These are phyloP conservation scores for Salvia sclarea DNA, from an alignment of 305 asterid genomes.

Conservation along the genomic window DNA sequence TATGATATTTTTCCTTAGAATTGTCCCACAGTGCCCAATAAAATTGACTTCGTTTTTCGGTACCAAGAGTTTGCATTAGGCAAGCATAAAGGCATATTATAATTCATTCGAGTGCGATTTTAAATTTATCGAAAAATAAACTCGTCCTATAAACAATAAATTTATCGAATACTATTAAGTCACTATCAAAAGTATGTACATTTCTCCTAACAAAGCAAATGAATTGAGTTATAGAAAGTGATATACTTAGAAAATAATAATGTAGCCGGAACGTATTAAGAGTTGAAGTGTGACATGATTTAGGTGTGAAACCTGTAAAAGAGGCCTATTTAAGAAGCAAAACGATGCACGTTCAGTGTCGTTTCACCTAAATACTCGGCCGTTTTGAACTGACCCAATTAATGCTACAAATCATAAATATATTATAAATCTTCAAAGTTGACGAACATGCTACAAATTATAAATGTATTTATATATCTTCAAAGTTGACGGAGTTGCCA, in stretches of 20 bases:
- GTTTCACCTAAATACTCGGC: conserved; percentile 9
- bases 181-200: neutral
- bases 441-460: neutral
- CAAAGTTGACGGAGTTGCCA: neutral
- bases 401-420: neutral
- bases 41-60: no score
- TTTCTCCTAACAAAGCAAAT: no score
- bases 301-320: conserved; percentile 6
- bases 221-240: neutral
- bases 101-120: no score
- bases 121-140: no score
- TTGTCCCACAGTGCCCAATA: no score
- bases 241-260: neutral
- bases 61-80: no score
- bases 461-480: neutral
- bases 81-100: no score
- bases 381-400: neutral
- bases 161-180: neutral
- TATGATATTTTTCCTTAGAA: no score
- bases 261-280: neutral
- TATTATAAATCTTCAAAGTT: neutral
- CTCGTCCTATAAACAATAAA: no score
- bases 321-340: conserved; percentile 17
- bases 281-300: conserved; percentile 1
- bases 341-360: neutral